These are phyloP conservation scores for Schwanniomyces polymorphus DNA, from an alignment of 805 yeast genomes.

Conservation along the genomic window DNA sequence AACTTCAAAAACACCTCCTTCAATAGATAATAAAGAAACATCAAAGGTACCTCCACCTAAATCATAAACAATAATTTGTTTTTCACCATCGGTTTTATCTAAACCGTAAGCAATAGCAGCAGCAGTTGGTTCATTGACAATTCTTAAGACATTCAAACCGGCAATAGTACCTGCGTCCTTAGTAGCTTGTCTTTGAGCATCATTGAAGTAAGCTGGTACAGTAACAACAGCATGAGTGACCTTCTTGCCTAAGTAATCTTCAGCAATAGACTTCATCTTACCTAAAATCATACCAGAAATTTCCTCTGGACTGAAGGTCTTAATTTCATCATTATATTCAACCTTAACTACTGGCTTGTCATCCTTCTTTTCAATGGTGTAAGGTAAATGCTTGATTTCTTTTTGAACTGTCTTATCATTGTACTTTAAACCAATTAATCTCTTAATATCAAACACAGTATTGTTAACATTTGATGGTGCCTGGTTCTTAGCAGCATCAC, in stretches of 20 bases:
- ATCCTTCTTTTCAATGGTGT: constrained; percentile 67
- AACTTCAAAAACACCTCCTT: constrained; percentile 51
- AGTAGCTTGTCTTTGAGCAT: constrained; percentile 97
- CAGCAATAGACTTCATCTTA: constrained; percentile 87
- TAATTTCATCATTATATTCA: constrained; percentile 79
- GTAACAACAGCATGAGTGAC: constrained; percentile 83
- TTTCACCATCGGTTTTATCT: constrained; percentile 57
- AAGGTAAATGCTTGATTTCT: constrained; percentile 63
- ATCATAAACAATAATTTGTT: constrained; percentile 48
- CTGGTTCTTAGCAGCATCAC: too few relatives aligned
- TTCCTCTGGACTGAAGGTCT: constrained; percentile 87
- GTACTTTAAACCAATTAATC: constrained; percentile 86
- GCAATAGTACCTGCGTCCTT: constrained; percentile 94
- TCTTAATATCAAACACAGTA: constrained; percentile 86
- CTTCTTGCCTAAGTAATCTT: constrained; percentile 24
- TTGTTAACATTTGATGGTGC: constrained; percentile 88
- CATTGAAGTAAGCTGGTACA: constrained; percentile 94
- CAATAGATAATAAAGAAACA: constrained; percentile 69
- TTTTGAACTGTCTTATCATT: constrained; percentile 70
- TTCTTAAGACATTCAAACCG: constrained; percentile 85
- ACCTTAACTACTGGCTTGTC: constrained; percentile 80
- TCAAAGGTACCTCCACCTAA: constrained; percentile 64
- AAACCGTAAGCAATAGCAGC: constrained; percentile 61
- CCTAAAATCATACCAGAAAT: constrained; percentile 84
- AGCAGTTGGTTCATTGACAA: constrained; percentile 85